Base-by-base conservation (phyloP, 306 rosid species). In the Castanea crenata region DNA sequence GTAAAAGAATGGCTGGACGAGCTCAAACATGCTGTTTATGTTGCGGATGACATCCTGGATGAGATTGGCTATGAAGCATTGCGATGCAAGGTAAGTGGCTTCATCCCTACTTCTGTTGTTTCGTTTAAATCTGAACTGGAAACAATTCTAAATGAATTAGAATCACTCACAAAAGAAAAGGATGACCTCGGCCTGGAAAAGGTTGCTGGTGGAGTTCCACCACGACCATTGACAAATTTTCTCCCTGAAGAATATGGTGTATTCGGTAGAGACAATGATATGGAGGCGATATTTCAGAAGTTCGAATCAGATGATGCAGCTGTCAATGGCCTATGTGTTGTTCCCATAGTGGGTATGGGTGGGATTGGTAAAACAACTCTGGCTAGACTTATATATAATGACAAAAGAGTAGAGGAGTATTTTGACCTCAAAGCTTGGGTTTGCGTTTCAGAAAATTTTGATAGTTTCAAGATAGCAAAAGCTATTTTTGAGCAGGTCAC, bases 311-410 rank as follows among this genome's bases (percentile, higher is more conserved):
- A 18, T 16, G 59, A 41, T 3, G 25, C 2, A 4, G 4, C 23
- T 27, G 32, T 11, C 6, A 25, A 6, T 10, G 34, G 11, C 6
- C 11, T 25, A 23, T 73, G 52, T 34, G 23, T 80, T 57, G 7
- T 80, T 21, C n/a, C 78, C 15, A 25, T 80, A 15, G 74, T 73
- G n/a, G 83, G 83, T 21, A 73, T 73, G 74, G 83, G 83, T 18
- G 74, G 83, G 8, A 6, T 73, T 15, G 78, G 78, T 2, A 73
- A 80, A 72, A 80, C 61, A 10, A 80, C 78, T 1, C 74, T 79
- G 1, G 78, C 78, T n/a, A 78, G 65, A 19, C 74, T 63, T 21
- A 21, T 74, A 5, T 74, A 34, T 55, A 80, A 73, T 55, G 83
- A 80, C 49, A 4, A 14, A 7, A 80, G 69, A 68, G 38, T 74